Conservation (phyloP, 2,329 filamentous ascomycete genomes). For the Penicillium vulpinum region DNA sequence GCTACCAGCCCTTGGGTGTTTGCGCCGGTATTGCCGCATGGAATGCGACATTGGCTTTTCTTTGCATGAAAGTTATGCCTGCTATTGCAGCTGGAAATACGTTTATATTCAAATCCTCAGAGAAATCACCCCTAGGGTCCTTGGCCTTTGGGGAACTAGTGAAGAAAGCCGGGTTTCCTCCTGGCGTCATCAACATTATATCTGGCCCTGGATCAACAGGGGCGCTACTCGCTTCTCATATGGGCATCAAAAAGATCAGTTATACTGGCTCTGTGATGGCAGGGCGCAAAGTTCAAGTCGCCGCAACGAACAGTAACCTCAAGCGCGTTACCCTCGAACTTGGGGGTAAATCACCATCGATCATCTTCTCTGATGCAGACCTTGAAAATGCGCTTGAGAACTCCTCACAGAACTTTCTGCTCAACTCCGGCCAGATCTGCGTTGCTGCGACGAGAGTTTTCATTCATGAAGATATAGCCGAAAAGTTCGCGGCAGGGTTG, state of each 20-base stretch:
- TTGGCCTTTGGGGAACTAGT: constrained; percentile 53
- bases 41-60: constrained; percentile 83
- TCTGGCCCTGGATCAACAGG: constrained; percentile 68
- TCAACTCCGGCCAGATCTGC: constrained; percentile 63
- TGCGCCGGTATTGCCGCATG: constrained; percentile 85
- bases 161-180: constrained; percentile 61
- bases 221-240: constrained; percentile 61
- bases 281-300: constrained; percentile 59
- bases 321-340: constrained; percentile 67
- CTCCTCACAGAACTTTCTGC: constrained; percentile 47
- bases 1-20: constrained; percentile 72
- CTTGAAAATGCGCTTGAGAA: constrained; percentile 62
- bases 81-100: constrained; percentile 62
- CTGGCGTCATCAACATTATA: too few relatives aligned
- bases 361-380: constrained; percentile 63
- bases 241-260: constrained; percentile 63
- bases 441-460: constrained; percentile 66
- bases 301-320: constrained; percentile 60
- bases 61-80: constrained; percentile 78
- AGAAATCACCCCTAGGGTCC: constrained; percentile 67
- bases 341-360: constrained; percentile 61
- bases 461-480: constrained; percentile 80
- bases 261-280: constrained; percentile 62
- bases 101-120: constrained; percentile 63
- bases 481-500: constrained; percentile 77